Evolutionary conservation across 169 alveolate genomes (phyloP).

Genomic region (Eimeria sp.): DNA sequence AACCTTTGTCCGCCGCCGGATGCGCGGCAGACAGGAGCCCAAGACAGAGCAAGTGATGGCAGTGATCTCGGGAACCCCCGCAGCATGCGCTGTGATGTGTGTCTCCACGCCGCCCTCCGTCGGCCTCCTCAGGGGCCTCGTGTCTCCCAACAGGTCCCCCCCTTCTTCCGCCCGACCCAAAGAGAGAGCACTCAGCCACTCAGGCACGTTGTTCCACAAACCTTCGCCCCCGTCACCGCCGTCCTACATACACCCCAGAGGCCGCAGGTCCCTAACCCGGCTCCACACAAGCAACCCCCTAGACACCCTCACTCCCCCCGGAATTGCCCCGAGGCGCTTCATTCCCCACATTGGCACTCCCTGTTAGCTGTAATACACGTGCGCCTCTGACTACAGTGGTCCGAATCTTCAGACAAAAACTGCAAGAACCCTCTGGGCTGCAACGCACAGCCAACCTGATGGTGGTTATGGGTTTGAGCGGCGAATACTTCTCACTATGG

Average conservation of each 20-base stretch:
- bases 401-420: background rate
- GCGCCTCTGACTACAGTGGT: background rate
- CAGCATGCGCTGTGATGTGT: conserved; percentile 72
- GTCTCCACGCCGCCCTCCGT: conserved; percentile 68
- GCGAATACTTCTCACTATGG: background rate
- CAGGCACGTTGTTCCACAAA: conserved; percentile 47
- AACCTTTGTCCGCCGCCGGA: background rate
- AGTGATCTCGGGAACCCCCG: conserved; percentile 62
- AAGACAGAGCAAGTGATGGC: conserved; percentile 57
- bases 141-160: conserved; percentile 10
- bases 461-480: background rate
- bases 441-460: background rate
- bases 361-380: background rate
- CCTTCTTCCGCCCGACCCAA: conserved; percentile 28
- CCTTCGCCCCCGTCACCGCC: conserved; percentile 22
- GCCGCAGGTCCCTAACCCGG: background rate
- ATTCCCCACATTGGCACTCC: background rate
- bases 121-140: conserved; percentile 10
- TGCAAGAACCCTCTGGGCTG: background rate
- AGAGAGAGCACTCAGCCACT: conserved; percentile 45
- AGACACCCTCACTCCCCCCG: background rate
- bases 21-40: background rate
- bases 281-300: too few relatives aligned
- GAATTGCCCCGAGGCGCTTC: background rate
- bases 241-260: conserved; percentile 5